phyloP scores from a whole-genome alignment of 1,139 yeast species.

The Yamadazyma friedrichii region DNA sequence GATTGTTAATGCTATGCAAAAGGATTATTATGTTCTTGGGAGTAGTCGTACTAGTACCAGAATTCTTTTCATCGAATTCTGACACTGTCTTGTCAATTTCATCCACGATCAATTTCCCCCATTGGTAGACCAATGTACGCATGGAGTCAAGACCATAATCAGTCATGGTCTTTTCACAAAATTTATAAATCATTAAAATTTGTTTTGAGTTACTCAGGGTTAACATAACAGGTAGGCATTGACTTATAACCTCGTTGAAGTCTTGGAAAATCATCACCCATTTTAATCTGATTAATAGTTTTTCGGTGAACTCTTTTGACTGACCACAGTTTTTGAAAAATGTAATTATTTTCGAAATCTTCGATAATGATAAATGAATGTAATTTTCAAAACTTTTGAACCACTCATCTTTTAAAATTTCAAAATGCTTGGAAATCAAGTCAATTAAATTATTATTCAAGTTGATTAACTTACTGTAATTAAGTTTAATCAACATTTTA shows the following conservation, averaged over 20 bases:
- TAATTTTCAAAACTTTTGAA: slow-evolving; percentile 18
- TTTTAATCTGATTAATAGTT: slow-evolving; percentile 22
- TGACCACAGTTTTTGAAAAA: slow-evolving; percentile 26
- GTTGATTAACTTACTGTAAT: slow-evolving; percentile 18
- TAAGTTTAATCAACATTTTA: slow-evolving; percentile 21
- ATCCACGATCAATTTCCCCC: slow-evolving; percentile 20
- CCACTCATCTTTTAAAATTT: slow-evolving; percentile 20
- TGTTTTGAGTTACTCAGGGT: slow-evolving; percentile 15
- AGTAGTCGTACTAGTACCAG: not conserved
- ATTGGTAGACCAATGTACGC: slow-evolving; percentile 19
- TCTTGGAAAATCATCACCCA: slow-evolving; percentile 34
- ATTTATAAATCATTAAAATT: slow-evolving; percentile 18
- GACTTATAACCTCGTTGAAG: slow-evolving; percentile 20
- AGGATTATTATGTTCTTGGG: slow-evolving; percentile 9
- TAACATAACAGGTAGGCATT: slow-evolving; percentile 22
- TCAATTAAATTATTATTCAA: slow-evolving; percentile 19
- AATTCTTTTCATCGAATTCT: slow-evolving; percentile 3
- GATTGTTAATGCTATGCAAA: slow-evolving; percentile 13
- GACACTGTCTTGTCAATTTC: slow-evolving; percentile 9
- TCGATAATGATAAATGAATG: slow-evolving; percentile 15
- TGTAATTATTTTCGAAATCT: slow-evolving; percentile 19
- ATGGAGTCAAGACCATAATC: slow-evolving; percentile 22
- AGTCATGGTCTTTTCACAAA: slow-evolving; percentile 16
- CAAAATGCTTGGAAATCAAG: slow-evolving; percentile 19
- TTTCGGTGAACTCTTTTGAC: slow-evolving; percentile 19